Evolutionary conservation across 106 monocot species (phyloP).

Genomic region (Narthecium ossifragum): DNA sequence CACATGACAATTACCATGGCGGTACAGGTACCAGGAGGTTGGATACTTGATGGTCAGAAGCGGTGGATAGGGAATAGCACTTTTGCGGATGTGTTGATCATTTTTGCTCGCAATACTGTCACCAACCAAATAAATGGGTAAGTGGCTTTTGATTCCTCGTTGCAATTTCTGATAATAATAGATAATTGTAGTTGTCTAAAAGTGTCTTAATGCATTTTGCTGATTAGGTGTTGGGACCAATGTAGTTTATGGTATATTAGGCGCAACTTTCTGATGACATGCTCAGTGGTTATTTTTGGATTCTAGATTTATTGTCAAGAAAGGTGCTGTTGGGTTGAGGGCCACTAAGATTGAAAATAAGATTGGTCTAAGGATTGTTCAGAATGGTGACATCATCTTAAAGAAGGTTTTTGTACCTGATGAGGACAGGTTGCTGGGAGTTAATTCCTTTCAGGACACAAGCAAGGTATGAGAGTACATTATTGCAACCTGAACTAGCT

Average conservation of each 20-base stretch:
- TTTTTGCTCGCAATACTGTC: slow-evolving; percentile 73
- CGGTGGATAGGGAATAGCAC: slow-evolving; percentile 96
- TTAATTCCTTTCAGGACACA: slow-evolving; percentile 86
- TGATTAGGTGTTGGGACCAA: no score
- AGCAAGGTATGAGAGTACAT: slow-evolving; percentile 68
- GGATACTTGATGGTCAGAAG: slow-evolving; percentile 91
- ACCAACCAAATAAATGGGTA: slow-evolving; percentile 95
- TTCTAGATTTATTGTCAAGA: slow-evolving; percentile 83
- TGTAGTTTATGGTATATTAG: no score
- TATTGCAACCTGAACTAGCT: no score
- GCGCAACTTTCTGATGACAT: no score
- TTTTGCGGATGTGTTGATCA: slow-evolving; percentile 82
- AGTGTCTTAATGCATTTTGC: not conserved
- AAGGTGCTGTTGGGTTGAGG: slow-evolving; percentile 67
- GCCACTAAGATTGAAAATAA: slow-evolving; percentile 92
- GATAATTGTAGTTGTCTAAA: not conserved
- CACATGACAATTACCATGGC: slow-evolving; percentile 2
- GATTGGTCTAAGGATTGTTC: slow-evolving; percentile 90
- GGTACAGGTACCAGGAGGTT: slow-evolving; percentile 77
- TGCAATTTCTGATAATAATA: not conserved
- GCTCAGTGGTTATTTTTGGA: not conserved
- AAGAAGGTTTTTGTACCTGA: slow-evolving; percentile 90
- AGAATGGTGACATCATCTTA: slow-evolving; percentile 90
- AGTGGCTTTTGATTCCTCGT: not conserved
- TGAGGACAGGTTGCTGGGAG: slow-evolving; percentile 76